Evolutionary conservation across 495 filamentous ascomycete genomes (phyloP), one percentile per base, ranked within the genome.

Genomic region (Parmelia sp.): DNA sequence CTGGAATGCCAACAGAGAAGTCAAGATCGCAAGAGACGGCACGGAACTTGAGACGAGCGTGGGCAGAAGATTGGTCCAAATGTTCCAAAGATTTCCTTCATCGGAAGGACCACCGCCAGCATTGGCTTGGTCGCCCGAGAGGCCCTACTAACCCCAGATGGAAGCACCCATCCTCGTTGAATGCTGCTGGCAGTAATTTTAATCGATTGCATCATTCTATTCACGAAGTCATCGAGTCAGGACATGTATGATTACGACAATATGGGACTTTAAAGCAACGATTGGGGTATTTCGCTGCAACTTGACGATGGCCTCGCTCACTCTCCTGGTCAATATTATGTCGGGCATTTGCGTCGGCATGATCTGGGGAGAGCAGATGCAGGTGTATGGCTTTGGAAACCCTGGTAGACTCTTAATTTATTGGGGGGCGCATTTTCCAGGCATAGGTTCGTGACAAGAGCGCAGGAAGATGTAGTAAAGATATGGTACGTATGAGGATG

Each of bases 1-100:
- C 4, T 97, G 92, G 94, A 97, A 98, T 73, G 87, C 90, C 2
- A 96, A 96, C 71, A 80, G 94, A 55, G 94, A 97, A 70, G 91
- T 98, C 56, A 98, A 98, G 72, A 96, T 98, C 68, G 94, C 94
- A 12, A 82, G 94, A 69, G 94, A 98, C 73, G 94, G 92, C 8
- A 98, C 94, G 0, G 94, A 97, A 75, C 79, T 98, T 25, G 93
- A 97, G 73, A 89, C 92, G 55, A 83, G 74, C 53, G 84, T 96
- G 31, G 94, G 93, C 17, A 85, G 84, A 67, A 84, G 84, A 69
- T 76, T 97, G 39, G 76, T 94, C 49, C 83, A 88, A 58, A 81
- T 96, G 68, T 97, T 97, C 71, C 85, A 93, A 39, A 65, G 31
- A 44, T 36, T 37, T 17, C 37, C 42, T 12, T 36, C 53, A 25